A percentile compares a stretch with the other conserved stretches of the same genome.
These are phyloP conservation scores for Cronartium quercuum DNA, from an alignment of 1,284 basidiomycete species.

Conservation along the genomic window DNA sequence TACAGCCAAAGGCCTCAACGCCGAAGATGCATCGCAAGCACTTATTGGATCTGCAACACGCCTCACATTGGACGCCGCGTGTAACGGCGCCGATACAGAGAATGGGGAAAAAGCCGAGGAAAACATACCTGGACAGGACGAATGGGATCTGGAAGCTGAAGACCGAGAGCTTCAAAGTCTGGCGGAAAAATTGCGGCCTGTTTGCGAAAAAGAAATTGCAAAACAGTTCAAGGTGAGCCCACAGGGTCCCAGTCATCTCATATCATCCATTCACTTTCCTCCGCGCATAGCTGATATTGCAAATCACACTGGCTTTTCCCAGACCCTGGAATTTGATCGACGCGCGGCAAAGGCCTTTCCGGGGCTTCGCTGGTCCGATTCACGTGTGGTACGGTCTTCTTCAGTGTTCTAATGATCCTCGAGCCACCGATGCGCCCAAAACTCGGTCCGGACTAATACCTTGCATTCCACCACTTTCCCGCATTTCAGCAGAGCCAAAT, in stretches of 20 bases:
- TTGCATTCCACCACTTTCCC: neutral
- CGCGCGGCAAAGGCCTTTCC: conserved; percentile 65
- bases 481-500: conserved; percentile 43
- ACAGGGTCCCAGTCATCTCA: neutral
- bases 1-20: conserved; percentile 41
- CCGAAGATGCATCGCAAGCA: conserved; percentile 34
- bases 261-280: neutral
- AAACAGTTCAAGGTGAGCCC: conserved; percentile 59
- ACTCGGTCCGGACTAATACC: neutral
- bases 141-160: conserved; percentile 45
- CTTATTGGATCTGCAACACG: conserved; percentile 37
- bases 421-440: too few species aligned
- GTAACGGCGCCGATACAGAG: neutral
- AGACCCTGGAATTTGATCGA: conserved; percentile 79
- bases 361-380: conserved; percentile 53
- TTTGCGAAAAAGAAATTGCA: conserved; percentile 77
- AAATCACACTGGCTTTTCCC: neutral
- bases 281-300: neutral
- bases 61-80: neutral
- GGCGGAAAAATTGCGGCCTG: conserved; percentile 72
- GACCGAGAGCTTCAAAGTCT: conserved; percentile 47
- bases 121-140: conserved; percentile 8
- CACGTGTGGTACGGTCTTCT: conserved; percentile 37
- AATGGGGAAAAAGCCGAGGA: neutral
- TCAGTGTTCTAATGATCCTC: too few species aligned